These are phyloP conservation scores for Russula abietina DNA, from an alignment of 768 basidiomycete species.

Conservation along the genomic window DNA sequence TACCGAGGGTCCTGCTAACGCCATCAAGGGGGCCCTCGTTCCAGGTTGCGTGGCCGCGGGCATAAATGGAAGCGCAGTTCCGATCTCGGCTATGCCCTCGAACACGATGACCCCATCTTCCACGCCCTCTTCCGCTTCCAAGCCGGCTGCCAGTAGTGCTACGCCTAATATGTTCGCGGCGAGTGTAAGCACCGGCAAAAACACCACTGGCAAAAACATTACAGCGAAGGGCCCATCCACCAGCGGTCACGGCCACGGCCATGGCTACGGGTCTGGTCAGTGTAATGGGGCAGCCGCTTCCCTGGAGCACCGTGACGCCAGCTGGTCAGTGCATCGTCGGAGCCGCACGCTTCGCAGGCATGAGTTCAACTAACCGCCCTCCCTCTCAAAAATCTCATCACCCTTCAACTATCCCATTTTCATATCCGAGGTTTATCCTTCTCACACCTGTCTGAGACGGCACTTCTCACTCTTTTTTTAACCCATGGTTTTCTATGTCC, in stretches of 20 bases:
- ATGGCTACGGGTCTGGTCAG: too few species aligned
- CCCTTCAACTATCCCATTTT: neutral
- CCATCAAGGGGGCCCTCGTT: neutral
- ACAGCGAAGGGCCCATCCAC: too few species aligned
- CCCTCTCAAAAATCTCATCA: neutral
- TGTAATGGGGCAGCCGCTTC: too few species aligned
- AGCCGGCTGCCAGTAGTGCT: too few species aligned
- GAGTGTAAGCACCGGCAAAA: too few species aligned
- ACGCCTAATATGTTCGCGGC: neutral
- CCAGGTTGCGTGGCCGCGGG: neutral
- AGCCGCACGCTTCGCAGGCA: neutral
- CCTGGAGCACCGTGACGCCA: too few species aligned
- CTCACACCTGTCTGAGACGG: neutral
- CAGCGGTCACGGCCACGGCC: too few species aligned
- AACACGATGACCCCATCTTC: neutral
- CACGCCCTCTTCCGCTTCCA: neutral
- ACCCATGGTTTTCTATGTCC: neutral
- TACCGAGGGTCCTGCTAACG: constrained; percentile 5
- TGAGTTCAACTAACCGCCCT: neutral
- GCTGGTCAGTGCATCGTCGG: neutral
- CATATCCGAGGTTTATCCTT: neutral
- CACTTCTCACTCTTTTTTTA: neutral
- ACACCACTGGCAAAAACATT: too few species aligned
- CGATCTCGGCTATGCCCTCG: neutral
- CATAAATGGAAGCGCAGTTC: neutral